Evolutionary conservation across 306 rosid genomes (phyloP).

Genomic region (Glycine tomentella): DNA sequence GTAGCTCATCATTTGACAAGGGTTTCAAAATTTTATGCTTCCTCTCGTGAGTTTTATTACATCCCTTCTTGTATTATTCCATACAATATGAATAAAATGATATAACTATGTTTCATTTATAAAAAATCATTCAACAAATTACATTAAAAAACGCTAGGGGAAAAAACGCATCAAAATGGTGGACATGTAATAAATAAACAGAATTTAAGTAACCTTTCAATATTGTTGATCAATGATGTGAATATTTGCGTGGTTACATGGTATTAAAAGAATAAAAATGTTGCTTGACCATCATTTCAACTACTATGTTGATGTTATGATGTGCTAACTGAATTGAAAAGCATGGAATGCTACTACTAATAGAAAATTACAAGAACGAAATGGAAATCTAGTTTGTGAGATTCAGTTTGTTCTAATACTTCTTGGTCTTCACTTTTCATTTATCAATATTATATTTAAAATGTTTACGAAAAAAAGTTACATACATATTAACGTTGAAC

Average conservation of each 20-base stretch:
- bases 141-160: no score
- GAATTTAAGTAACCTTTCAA: not conserved
- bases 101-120: no score
- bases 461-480: not conserved
- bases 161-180: no score
- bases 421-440: not conserved
- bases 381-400: slow-evolving; percentile 16
- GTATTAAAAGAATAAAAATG: not conserved
- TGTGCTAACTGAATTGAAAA: slow-evolving; percentile 36
- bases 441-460: not conserved
- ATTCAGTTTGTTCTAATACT: not conserved
- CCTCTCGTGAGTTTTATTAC: no score
- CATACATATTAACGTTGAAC: not conserved
- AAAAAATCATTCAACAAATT: no score
- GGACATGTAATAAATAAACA: not conserved
- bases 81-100: no score
- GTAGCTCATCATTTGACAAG: no score
- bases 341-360: not conserved
- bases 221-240: not conserved
- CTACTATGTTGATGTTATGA: not conserved
- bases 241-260: not conserved
- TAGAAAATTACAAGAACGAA: not conserved
- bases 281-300: slow-evolving; percentile 37
- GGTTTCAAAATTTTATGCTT: no score
- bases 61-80: no score